phyloP scores from a whole-genome alignment of 116 monocot genomes.

The Iris pallida region DNA sequence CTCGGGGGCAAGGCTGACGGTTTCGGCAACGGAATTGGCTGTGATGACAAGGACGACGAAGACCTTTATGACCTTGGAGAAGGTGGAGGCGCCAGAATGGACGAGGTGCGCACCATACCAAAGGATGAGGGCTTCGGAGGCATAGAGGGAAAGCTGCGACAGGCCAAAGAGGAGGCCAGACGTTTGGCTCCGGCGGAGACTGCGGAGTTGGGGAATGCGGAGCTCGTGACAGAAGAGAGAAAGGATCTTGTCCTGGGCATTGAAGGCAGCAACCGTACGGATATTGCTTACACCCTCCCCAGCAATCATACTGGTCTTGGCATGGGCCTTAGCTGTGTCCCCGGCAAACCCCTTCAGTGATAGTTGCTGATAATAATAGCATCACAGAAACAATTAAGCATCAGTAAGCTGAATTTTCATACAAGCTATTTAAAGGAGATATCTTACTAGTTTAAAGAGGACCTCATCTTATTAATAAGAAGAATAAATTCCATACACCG shows the following conservation, averaged over 20 bases:
- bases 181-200: slow-evolving; percentile 65
- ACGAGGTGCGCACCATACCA: slow-evolving; percentile 97
- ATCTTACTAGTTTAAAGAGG: no score
- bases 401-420: no score
- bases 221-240: slow-evolving; percentile 66
- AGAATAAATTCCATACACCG: no score
- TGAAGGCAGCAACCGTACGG: slow-evolving; percentile 89
- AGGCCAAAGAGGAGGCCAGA: slow-evolving; percentile 82
- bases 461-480: no score
- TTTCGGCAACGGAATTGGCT: slow-evolving; percentile 90
- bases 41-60: slow-evolving; percentile 91
- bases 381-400: not conserved
- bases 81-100: slow-evolving; percentile 47
- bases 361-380: slow-evolving; percentile 67
- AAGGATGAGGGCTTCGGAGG: slow-evolving; percentile 87
- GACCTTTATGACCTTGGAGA: slow-evolving; percentile 75
- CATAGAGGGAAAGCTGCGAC: slow-evolving; percentile 79
- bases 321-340: slow-evolving; percentile 94
- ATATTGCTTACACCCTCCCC: slow-evolving; percentile 99
- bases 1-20: slow-evolving; percentile 85
- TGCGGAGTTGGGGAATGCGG: slow-evolving; percentile 49
- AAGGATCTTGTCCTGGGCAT: slow-evolving; percentile 76
- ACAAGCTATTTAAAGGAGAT: no score
- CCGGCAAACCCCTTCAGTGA: slow-evolving; percentile 96
- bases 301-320: slow-evolving; percentile 98